phyloP scores from a whole-genome alignment of 305 asterid genomes.

The Fraxinus baroniana region DNA sequence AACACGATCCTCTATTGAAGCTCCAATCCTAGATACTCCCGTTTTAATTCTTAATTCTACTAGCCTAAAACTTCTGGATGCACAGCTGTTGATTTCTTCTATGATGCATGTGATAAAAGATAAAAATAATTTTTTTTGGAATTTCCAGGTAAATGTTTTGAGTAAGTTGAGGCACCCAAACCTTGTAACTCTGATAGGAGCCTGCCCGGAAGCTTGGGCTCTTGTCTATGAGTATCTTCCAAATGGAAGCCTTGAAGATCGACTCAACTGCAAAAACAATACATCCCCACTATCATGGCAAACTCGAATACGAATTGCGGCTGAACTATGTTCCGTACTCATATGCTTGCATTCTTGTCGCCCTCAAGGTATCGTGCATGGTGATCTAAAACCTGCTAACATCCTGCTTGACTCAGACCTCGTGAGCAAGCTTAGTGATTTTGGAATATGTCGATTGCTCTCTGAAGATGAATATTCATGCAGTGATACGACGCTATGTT shows the following conservation, averaged over 20 bases:
- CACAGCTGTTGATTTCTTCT: neutral
- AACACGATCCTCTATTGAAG: neutral
- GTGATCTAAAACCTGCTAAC: constrained; percentile 79
- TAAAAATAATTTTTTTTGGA: neutral
- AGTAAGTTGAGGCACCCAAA: constrained; percentile 93
- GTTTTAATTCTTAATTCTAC: neutral
- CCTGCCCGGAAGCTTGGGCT: constrained; percentile 75
- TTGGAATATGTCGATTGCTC: constrained; percentile 53
- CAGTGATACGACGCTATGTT: constrained; percentile 34
- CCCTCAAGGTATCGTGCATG: constrained; percentile 66
- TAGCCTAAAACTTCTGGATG: neutral
- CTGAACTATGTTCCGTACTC: constrained; percentile 87
- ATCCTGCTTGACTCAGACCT: constrained; percentile 74
- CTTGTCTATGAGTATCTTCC: constrained; percentile 83
- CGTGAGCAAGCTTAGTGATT: constrained; percentile 74
- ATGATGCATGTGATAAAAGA: neutral
- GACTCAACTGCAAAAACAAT: constrained; percentile 76
- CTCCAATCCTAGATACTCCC: neutral
- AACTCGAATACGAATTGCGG: constrained; percentile 76
- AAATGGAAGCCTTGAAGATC: constrained; percentile 91
- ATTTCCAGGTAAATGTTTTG: constrained; percentile 59
- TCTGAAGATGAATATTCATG: constrained; percentile 35
- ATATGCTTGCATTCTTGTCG: constrained; percentile 72
- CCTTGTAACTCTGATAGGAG: constrained; percentile 77
- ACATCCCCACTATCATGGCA: constrained; percentile 88